Evolutionary conservation across 2,329 filamentous ascomycete genomes (phyloP).

Genomic region (Fusarium pseudoanthophilum): DNA sequence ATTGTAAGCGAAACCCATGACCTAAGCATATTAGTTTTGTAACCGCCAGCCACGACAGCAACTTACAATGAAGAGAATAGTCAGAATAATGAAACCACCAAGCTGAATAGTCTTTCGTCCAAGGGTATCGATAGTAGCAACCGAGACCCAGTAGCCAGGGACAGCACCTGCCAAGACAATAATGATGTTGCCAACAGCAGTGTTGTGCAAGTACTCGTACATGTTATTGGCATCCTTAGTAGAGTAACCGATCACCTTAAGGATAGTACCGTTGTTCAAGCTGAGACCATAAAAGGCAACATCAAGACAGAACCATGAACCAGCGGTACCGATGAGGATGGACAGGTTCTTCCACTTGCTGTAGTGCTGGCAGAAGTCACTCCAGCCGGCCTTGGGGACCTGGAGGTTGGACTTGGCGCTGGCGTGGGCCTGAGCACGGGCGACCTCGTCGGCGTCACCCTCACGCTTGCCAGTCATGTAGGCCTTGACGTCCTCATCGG

Average conservation of each 20-base stretch:
- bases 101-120: slow-evolving; percentile 83
- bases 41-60: accelerated
- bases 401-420: slow-evolving; percentile 65
- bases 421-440: slow-evolving; percentile 67
- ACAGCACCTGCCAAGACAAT: slow-evolving; percentile 82
- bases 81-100: slow-evolving; percentile 69
- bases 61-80: slow-evolving; percentile 64
- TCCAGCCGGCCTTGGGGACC: slow-evolving; percentile 76
- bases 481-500: slow-evolving; percentile 76
- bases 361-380: slow-evolving; percentile 79
- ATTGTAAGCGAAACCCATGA: slow-evolving; percentile 72
- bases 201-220: slow-evolving; percentile 78
- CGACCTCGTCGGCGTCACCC: slow-evolving; percentile 73
- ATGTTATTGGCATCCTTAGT: slow-evolving; percentile 59
- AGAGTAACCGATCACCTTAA: slow-evolving; percentile 77
- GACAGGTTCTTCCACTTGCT: slow-evolving; percentile 75
- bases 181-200: slow-evolving; percentile 81
- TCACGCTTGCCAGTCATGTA: slow-evolving; percentile 75
- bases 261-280: slow-evolving; percentile 79
- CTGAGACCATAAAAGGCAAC: slow-evolving; percentile 74
- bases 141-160: slow-evolving; percentile 84
- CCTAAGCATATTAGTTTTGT: slow-evolving; percentile 6
- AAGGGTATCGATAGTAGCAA: slow-evolving; percentile 76
- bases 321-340: slow-evolving; percentile 80
- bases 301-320: slow-evolving; percentile 83